Percentiles rank a stretch among this genome's conserved stretches.
Conservation (phyloP, 2,329 filamentous ascomycete genomes). For the Cladophialophora carrionii region DNA sequence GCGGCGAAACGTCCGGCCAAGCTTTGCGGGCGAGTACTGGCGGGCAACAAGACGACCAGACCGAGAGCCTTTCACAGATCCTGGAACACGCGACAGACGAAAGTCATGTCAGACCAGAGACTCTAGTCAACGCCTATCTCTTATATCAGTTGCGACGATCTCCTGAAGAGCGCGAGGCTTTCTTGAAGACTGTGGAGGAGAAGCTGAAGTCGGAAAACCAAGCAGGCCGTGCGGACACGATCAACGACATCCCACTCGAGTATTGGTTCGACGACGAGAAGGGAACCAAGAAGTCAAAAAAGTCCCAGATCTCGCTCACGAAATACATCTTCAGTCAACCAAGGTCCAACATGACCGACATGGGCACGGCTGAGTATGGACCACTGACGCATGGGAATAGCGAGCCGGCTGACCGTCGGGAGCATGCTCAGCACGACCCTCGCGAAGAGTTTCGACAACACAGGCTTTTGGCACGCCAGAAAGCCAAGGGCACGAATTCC, state of each 20-base stretch:
- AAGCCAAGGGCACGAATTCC: not conserved
- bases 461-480: not conserved
- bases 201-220: not conserved
- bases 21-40: not conserved
- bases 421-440: not conserved
- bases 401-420: not conserved
- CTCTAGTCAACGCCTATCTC: conserved; percentile 19
- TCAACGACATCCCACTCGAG: not conserved
- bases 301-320: not conserved
- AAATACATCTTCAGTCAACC: not conserved
- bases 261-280: not conserved
- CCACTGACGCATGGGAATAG: not conserved
- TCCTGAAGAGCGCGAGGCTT: not conserved
- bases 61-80: conserved; percentile 3
- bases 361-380: not conserved
- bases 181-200: not conserved
- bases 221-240: not conserved
- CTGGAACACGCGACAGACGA: not conserved
- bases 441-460: not conserved
- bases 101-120: not conserved
- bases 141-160: conserved; percentile 10
- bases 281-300: not conserved
- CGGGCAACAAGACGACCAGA: not conserved
- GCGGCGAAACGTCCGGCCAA: not conserved
- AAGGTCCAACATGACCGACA: not conserved